A percentile compares a stretch with the other conserved stretches of the same genome.
Conservation (phyloP, 805 yeast genomes). For the Nakazawaea pomicola region DNA sequence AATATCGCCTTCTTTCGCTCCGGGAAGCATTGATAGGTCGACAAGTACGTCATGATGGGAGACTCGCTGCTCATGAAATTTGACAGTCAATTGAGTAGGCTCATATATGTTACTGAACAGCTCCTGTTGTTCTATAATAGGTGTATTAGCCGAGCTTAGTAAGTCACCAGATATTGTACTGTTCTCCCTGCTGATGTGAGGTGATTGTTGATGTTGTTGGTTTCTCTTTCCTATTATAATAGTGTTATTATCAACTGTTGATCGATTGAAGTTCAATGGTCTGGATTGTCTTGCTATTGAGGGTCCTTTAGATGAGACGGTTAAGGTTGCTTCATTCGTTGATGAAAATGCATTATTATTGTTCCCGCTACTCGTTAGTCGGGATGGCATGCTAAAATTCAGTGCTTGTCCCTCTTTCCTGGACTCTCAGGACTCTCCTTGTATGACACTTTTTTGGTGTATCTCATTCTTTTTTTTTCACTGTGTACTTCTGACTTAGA, state of each 20-base stretch:
- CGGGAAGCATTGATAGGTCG: constrained; percentile 55
- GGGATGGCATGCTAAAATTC: no score
- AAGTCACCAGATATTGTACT: neutral
- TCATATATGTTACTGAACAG: constrained; percentile 14
- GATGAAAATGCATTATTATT: neutral
- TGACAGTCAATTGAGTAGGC: constrained; percentile 38
- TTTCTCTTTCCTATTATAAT: constrained; percentile 5
- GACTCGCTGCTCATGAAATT: constrained; percentile 64
- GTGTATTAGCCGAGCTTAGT: no score
- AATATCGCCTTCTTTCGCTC: constrained; percentile 66
- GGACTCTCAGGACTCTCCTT: no score
- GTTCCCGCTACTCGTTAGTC: neutral
- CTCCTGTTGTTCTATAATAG: neutral
- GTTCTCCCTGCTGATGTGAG: constrained; percentile 1
- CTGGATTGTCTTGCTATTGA: constrained; percentile 5
- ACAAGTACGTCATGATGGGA: constrained; percentile 57
- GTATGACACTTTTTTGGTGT: no score
- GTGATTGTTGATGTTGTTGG: neutral
- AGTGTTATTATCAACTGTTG: constrained; percentile 8
- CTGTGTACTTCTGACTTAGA: no score
- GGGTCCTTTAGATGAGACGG: constrained; percentile 6
- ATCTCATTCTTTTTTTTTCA: no score
- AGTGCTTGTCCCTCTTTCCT: no score
- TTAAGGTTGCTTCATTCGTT: constrained; percentile 1
- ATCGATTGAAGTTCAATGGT: constrained; percentile 8